Evolutionary conservation across 768 basidiomycete species (phyloP).

Genomic region (Lactifluus volemus): DNA sequence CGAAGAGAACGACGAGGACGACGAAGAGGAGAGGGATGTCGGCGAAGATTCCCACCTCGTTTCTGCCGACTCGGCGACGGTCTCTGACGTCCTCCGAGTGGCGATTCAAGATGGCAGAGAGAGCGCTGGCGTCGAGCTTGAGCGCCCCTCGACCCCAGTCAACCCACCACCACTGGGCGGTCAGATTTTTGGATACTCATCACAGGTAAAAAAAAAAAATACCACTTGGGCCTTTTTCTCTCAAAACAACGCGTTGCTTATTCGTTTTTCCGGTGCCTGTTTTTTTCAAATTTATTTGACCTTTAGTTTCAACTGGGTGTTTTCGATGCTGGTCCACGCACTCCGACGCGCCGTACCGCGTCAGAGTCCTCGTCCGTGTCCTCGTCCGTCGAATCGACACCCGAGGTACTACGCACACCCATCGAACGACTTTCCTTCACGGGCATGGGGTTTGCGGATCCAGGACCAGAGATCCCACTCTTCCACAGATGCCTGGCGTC

Average conservation of each 20-base stretch:
- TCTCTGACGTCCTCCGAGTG: background rate
- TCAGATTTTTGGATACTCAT: conserved; percentile 28
- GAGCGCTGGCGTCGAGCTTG: conserved; percentile 28
- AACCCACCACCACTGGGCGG: background rate
- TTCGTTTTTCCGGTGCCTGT: background rate
- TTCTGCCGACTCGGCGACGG: background rate
- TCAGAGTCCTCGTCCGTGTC: conserved; percentile 13
- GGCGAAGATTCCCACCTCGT: conserved; percentile 3
- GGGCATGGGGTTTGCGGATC: conserved; percentile 19
- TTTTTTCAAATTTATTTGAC: background rate
- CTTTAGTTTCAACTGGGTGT: background rate
- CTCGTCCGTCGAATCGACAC: conserved; percentile 18
- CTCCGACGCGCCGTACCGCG: conserved; percentile 24
- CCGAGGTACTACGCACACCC: conserved; percentile 16
- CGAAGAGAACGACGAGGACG: conserved; percentile 34
- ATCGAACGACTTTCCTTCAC: conserved; percentile 16
- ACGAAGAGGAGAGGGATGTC: conserved; percentile 22
- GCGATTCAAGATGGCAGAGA: conserved; percentile 22
- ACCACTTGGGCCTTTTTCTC: background rate
- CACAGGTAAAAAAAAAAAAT: conserved; percentile 5
- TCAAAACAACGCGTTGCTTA: background rate
- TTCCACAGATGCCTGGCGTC: conserved; percentile 11
- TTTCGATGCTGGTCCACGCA: conserved; percentile 21
- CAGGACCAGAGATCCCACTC: conserved; percentile 9
- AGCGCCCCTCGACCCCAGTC: conserved; percentile 38